Conservation (phyloP, 2,329 filamentous ascomycete genomes). For the Apiospora sp. region DNA sequence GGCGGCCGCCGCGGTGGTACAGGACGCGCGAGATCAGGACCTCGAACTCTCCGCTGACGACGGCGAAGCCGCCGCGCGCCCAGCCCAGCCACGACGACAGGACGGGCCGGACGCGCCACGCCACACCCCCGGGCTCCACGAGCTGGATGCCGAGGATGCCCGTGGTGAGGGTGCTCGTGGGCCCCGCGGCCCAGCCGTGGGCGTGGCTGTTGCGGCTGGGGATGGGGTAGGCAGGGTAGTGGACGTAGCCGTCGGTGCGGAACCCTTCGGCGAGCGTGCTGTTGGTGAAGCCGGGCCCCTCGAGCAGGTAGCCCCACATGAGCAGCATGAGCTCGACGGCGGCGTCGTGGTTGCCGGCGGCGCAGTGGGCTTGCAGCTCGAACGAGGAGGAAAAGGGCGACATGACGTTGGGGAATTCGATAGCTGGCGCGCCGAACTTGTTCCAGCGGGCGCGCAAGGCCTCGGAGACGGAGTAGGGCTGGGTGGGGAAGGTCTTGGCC, state of each 20-base stretch:
- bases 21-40: neutral
- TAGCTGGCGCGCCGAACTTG: slow-evolving; percentile 52
- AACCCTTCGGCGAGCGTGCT: slow-evolving; percentile 53
- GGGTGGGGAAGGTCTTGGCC: slow-evolving; percentile 18
- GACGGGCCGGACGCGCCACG: slow-evolving; percentile 39
- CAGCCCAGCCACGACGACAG: slow-evolving; percentile 45
- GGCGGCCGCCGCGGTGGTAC: neutral
- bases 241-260: slow-evolving; percentile 45
- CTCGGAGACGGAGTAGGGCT: slow-evolving; percentile 42
- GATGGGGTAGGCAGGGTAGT: slow-evolving; percentile 44
- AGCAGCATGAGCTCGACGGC: slow-evolving; percentile 52
- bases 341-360: slow-evolving; percentile 44
- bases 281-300: slow-evolving; percentile 49
- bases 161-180: slow-evolving; percentile 42
- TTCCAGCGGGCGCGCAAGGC: slow-evolving; percentile 52
- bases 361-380: slow-evolving; percentile 43
- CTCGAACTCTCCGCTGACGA: slow-evolving; percentile 24
- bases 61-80: slow-evolving; percentile 48
- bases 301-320: slow-evolving; percentile 51
- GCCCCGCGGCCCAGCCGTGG: slow-evolving; percentile 47
- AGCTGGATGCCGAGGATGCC: slow-evolving; percentile 43
- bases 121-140: slow-evolving; percentile 35
- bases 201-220: slow-evolving; percentile 45
- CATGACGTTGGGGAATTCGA: slow-evolving; percentile 34
- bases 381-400: slow-evolving; percentile 32